A percentile compares a stretch with the other conserved stretches of the same genome.
These are phyloP conservation scores for Colletotrichum orchidophilum DNA, from an alignment of 2,329 filamentous ascomycete species.

Conservation along the genomic window DNA sequence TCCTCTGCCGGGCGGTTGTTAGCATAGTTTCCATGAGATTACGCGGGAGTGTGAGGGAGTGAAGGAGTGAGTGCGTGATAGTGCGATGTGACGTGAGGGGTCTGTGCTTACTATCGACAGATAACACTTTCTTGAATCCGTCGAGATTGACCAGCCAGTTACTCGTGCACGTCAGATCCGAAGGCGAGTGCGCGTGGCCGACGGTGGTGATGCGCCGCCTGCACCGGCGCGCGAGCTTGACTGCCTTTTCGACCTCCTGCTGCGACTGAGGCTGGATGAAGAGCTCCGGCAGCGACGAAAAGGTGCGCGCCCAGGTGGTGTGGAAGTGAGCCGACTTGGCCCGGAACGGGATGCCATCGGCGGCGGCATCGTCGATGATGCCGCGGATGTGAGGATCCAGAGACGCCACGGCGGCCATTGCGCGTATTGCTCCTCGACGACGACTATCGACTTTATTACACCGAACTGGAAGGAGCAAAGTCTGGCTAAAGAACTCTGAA, in stretches of 20 bases:
- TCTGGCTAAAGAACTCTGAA: not conserved
- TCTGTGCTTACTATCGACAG: constrained; percentile 61
- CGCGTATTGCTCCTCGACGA: not conserved
- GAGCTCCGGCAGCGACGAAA: constrained; percentile 87
- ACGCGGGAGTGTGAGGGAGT: not conserved
- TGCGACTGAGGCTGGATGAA: constrained; percentile 87
- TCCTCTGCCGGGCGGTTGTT: constrained; percentile 49
- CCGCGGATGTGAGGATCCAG: constrained; percentile 49
- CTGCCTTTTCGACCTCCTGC: constrained; percentile 84
- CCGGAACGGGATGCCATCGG: constrained; percentile 74
- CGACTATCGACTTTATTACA: not conserved
- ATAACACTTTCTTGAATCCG: constrained; percentile 77
- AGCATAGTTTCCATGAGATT: not conserved
- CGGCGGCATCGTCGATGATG: constrained; percentile 43
- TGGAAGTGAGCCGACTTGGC: constrained; percentile 78
- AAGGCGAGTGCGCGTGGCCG: constrained; percentile 91
- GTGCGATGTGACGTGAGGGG: not conserved
- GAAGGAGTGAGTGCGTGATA: not conserved
- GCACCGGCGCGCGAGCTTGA: constrained; percentile 82
- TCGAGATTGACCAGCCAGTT: constrained; percentile 97
- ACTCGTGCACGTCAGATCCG: constrained; percentile 89
- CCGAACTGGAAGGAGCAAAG: not conserved
- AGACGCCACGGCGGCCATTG: constrained; percentile 25
- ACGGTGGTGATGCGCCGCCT: constrained; percentile 84
- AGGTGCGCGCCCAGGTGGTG: constrained; percentile 94